Evolutionary conservation across 805 yeast genomes (phyloP).

Genomic region (Lipomyces orientalis): DNA sequence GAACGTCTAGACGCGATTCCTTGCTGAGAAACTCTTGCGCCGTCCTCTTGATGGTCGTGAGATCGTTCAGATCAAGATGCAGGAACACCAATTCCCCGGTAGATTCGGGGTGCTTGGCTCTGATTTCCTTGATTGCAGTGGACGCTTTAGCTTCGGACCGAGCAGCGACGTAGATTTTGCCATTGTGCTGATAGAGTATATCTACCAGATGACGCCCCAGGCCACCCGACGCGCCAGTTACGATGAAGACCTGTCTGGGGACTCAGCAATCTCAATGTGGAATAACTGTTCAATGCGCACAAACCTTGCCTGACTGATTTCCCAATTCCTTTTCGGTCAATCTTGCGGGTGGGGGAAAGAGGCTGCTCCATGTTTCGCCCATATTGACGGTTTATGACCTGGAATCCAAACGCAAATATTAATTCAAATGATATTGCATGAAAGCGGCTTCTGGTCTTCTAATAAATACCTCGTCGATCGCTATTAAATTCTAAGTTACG

Average conservation of each 20-base stretch:
- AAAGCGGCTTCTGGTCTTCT: not conserved
- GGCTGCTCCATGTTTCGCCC: not conserved
- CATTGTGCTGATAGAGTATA: constrained; percentile 19
- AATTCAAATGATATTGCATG: constrained; percentile 1
- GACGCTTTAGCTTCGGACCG: constrained; percentile 16
- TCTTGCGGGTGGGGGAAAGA: constrained; percentile 1
- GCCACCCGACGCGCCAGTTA: constrained; percentile 30
- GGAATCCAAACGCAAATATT: not conserved
- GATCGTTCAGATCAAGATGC: constrained; percentile 35
- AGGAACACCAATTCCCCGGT: constrained; percentile 18
- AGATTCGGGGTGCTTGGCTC: not conserved
- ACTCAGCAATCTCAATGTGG: constrained; percentile 1
- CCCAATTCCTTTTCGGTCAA: not conserved
- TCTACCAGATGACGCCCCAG: constrained; percentile 24
- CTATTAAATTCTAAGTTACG: no score
- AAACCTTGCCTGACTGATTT: constrained; percentile 2
- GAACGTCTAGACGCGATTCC: constrained; percentile 46
- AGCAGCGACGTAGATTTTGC: constrained; percentile 18
- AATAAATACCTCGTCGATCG: constrained; percentile 2
- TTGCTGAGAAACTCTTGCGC: constrained; percentile 42
- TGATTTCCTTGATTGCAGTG: constrained; percentile 22
- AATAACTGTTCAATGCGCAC: not conserved
- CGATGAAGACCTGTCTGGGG: constrained; percentile 16
- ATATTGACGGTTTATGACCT: not conserved
- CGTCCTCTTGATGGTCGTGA: constrained; percentile 47